Base-by-base conservation (phyloP, 2,329 filamentous ascomycete species). In the Leptosphaerulina australis region DNA sequence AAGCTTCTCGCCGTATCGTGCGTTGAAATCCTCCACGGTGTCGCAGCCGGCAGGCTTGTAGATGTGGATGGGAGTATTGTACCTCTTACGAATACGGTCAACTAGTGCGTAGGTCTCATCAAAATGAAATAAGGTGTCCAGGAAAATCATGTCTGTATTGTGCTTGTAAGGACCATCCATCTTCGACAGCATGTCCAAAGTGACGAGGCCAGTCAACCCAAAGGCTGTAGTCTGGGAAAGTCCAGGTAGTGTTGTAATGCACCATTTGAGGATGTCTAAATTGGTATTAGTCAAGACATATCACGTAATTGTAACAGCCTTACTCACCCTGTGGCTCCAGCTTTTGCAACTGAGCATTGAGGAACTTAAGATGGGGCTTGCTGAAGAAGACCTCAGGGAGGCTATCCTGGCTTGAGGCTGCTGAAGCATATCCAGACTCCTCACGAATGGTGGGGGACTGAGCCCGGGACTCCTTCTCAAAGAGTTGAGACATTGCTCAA, bases 351-450 rank as follows among this genome's bases (percentile, higher is more conserved):
- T 96, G 91, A 58, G 85, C 77, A 81, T 99, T 99, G 72, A 99
- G 82, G 75, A 93, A 93, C 66, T 90, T 87, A 62, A 97, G 81
- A 74, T 99, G 93, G 57, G 88, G 83, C 72, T 88, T 88, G 60
- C 90, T 93, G 79, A 99, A 91, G 74, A 87, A 85, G 66, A 97
- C 82, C 53, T 90, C 84, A 11, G 92, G 88, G 15, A 93, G 80
- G 59, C 78, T 79, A 43, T 79, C 77, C 33, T 82, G 78, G 62
- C 83, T 87, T 25, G 84, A 86, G 41, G 81, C 79, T 31, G 83
- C 87, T 74, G 76, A 88, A 67, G 85, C 90, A 78, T 97, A 97
- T 57, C 93, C 93, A 26, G 93, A 97, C 75, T 96, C 91, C 56
- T 82, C 80, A 45, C 54, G 59, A 39, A 68, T 60, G 14, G 62